Percentiles rank a stretch among this genome's conserved stretches.
Conservation (phyloP, 257 asterid genomes). For the Lantana camara region DNA sequence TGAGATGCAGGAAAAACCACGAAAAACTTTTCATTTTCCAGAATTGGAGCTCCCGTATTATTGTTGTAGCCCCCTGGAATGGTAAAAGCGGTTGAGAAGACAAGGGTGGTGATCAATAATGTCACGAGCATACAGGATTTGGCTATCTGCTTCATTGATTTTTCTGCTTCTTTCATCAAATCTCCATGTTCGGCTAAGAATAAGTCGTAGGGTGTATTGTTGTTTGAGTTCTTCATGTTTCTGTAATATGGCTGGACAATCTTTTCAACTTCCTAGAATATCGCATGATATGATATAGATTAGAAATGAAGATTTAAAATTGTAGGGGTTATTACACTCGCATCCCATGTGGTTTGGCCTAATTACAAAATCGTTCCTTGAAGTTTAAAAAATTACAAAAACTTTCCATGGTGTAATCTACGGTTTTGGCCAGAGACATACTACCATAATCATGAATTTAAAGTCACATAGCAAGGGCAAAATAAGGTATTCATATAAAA, state of each 20-base stretch:
- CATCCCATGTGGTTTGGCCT: no score
- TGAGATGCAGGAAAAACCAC: slow-evolving; percentile 32
- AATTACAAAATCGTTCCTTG: no score
- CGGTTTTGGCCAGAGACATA: no score
- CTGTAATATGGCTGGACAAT: slow-evolving; percentile 21
- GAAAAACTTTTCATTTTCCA: slow-evolving; percentile 16
- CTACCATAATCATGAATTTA: no score
- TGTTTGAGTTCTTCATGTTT: slow-evolving; percentile 12
- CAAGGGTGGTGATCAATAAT: slow-evolving; percentile 40
- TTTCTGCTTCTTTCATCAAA: slow-evolving; percentile 41
- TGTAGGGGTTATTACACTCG: no score
- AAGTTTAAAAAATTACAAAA: no score
- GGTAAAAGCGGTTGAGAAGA: slow-evolving; percentile 42
- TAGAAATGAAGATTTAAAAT: no score
- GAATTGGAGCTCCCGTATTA: slow-evolving; percentile 25
- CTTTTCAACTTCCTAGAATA: slow-evolving; percentile 38
- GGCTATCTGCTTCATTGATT: slow-evolving; percentile 39
- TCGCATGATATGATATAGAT: neutral
- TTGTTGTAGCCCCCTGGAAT: slow-evolving; percentile 44
- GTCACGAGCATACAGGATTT: slow-evolving; percentile 41
- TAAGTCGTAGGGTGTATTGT: slow-evolving; percentile 30
- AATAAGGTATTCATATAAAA: no score
- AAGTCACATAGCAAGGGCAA: no score
- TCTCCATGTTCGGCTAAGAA: slow-evolving; percentile 24
- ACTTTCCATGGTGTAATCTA: no score